phyloP scores from a whole-genome alignment of 768 basidiomycete species.

The Pulveroboletus sp. region DNA sequence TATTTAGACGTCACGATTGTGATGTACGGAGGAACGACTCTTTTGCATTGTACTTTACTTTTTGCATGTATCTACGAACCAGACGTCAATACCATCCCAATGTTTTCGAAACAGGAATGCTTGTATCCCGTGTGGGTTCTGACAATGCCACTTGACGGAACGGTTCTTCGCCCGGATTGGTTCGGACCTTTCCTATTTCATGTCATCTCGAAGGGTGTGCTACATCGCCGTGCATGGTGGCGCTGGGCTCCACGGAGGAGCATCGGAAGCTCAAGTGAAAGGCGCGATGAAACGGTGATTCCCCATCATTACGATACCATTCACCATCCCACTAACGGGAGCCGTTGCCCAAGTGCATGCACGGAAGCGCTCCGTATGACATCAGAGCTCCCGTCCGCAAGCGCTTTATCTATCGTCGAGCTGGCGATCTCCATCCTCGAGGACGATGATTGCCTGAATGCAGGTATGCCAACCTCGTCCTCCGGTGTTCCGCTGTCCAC shows the following conservation, averaged over 20 bases:
- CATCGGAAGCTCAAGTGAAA: constrained; percentile 51
- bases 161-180: too few species aligned
- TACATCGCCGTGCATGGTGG: constrained; percentile 72
- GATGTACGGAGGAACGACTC: neutral
- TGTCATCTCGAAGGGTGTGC: constrained; percentile 25
- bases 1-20: neutral
- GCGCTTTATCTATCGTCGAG: constrained; percentile 47
- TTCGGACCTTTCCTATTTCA: neutral
- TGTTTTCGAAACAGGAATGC: constrained; percentile 1
- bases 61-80: constrained; percentile 23
- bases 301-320: neutral
- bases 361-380: constrained; percentile 34
- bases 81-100: constrained; percentile 17
- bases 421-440: constrained; percentile 57
- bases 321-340: constrained; percentile 4
- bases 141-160: too few species aligned
- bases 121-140: too few species aligned
- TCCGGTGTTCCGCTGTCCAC: neutral
- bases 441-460: constrained; percentile 65
- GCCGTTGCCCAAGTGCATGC: constrained; percentile 45
- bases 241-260: constrained; percentile 58
- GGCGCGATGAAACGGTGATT: constrained; percentile 52
- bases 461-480: constrained; percentile 42
- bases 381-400: constrained; percentile 11
- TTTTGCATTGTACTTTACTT: constrained; percentile 17